Evolutionary conservation across 352 stramenopile species (phyloP).

Genomic region (Phytophthora chlamydospora): DNA sequence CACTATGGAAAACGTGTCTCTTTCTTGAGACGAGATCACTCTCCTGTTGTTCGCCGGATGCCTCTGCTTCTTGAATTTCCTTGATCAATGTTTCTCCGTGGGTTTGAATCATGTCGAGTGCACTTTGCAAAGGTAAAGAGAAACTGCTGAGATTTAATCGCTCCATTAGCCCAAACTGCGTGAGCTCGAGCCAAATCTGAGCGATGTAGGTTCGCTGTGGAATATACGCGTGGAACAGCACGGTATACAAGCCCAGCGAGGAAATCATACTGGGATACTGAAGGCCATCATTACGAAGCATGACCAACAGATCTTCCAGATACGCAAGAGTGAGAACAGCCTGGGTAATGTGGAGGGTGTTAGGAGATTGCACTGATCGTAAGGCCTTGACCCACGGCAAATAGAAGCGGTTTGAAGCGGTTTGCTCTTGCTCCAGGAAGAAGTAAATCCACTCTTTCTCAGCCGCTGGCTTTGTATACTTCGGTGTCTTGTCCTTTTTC

Average conservation of each 20-base stretch:
- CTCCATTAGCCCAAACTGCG: conserved; percentile 54
- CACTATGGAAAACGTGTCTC: conserved; percentile 33
- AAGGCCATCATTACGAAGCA: conserved; percentile 39
- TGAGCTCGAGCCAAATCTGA: conserved; percentile 65
- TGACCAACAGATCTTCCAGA: conserved; percentile 50
- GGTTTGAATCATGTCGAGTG: conserved; percentile 56
- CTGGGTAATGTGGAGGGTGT: conserved; percentile 44
- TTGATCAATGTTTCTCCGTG: conserved; percentile 45
- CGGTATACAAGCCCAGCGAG: conserved; percentile 54
- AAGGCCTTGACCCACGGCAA: conserved; percentile 52
- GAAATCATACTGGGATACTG: conserved; percentile 47
- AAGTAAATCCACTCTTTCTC: conserved; percentile 56
- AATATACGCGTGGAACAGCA: conserved; percentile 51
- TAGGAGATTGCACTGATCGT: conserved; percentile 14
- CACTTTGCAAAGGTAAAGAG: conserved; percentile 54
- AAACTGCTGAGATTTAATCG: conserved; percentile 47
- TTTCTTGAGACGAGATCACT: conserved; percentile 14
- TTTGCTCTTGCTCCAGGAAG: conserved; percentile 50
- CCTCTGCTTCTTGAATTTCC: conserved; percentile 44
- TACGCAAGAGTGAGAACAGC: conserved; percentile 52
- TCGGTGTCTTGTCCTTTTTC: conserved; percentile 44
- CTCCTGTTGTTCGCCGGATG: background rate
- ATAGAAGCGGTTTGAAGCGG: conserved; percentile 51
- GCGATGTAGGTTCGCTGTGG: conserved; percentile 37
- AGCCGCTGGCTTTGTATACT: conserved; percentile 28